Conservation (phyloP, 2,329 filamentous ascomycete species). For the Fusarium pininemorale region DNA sequence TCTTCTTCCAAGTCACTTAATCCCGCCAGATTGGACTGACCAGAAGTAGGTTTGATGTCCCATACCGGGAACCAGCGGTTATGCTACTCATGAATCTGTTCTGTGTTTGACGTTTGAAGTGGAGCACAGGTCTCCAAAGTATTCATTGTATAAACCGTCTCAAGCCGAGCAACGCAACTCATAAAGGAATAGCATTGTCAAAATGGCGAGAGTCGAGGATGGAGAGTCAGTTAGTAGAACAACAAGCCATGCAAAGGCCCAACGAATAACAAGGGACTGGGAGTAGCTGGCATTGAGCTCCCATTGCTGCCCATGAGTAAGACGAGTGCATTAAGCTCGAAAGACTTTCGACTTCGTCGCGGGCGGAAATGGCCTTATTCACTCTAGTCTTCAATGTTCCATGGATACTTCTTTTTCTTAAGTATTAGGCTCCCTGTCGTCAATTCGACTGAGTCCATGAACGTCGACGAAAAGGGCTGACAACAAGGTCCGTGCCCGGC, state of each 20-base stretch:
- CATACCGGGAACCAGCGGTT: constrained; percentile 16
- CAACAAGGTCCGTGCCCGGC: constrained; percentile 5
- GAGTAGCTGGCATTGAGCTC: background rate
- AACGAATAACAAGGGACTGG: background rate
- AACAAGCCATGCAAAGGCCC: rapidly evolving
- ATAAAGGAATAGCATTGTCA: rapidly evolving
- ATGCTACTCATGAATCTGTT: background rate
- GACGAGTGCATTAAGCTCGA: background rate
- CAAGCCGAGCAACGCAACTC: constrained; percentile 14
- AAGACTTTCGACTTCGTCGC: background rate
- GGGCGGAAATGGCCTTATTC: too few species aligned
- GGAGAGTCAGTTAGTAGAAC: background rate
- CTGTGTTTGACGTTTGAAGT: background rate
- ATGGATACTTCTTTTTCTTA: background rate
- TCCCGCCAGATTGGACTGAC: too few species aligned
- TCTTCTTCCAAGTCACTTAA: too few species aligned
- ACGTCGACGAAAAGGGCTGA: background rate
- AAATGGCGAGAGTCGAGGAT: background rate
- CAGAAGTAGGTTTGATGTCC: background rate
- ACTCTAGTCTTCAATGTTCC: background rate
- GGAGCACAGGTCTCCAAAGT: background rate
- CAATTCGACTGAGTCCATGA: rapidly evolving
- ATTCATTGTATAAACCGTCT: background rate
- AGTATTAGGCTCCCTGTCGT: rapidly evolving
- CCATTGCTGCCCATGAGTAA: background rate